These are phyloP conservation scores for Rhizopogon rudus DNA, from an alignment of 768 basidiomycete species.

Conservation along the genomic window DNA sequence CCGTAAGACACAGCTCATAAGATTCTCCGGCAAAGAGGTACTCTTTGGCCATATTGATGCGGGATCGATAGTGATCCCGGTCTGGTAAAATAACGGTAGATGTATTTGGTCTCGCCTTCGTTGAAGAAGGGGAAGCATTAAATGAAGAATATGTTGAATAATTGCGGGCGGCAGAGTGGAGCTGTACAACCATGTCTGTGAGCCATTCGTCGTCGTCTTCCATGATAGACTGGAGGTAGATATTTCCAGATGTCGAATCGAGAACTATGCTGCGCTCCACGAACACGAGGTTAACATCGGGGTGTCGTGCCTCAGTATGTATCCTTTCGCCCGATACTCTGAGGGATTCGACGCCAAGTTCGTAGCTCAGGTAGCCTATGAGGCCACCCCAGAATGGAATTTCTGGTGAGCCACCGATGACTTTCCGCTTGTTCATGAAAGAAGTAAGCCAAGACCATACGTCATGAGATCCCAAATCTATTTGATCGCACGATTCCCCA, in stretches of 20 bases:
- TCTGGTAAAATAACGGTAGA: constrained; percentile 49
- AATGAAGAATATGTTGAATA: constrained; percentile 8
- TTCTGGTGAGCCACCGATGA: constrained; percentile 41
- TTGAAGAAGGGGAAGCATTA: constrained; percentile 18
- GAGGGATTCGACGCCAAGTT: constrained; percentile 62
- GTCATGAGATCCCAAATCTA: constrained; percentile 45
- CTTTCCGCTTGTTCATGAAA: constrained; percentile 58
- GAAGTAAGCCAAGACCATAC: constrained; percentile 72
- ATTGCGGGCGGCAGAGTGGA: constrained; percentile 9
- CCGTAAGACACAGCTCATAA: constrained; percentile 91
- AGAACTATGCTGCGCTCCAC: constrained; percentile 76
- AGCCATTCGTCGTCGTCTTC: constrained; percentile 62
- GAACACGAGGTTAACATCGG: constrained; percentile 72
- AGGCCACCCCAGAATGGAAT: constrained; percentile 85
- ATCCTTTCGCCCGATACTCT: constrained; percentile 34
- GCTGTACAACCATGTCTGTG: constrained; percentile 29
- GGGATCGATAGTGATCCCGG: constrained; percentile 55
- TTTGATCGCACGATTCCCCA: constrained; percentile 28
- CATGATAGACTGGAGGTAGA: constrained; percentile 63
- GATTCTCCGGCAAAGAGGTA: constrained; percentile 80
- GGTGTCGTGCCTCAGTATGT: constrained; percentile 36
- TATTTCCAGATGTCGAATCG: constrained; percentile 44
- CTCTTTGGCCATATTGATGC: constrained; percentile 68
- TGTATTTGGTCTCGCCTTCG: constrained; percentile 16
- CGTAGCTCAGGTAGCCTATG: constrained; percentile 75